Evolutionary conservation across 768 basidiomycete genomes (phyloP), one percentile per base, ranked within the genome.

Genomic region (Lanmaoa pseudosensibilis): DNA sequence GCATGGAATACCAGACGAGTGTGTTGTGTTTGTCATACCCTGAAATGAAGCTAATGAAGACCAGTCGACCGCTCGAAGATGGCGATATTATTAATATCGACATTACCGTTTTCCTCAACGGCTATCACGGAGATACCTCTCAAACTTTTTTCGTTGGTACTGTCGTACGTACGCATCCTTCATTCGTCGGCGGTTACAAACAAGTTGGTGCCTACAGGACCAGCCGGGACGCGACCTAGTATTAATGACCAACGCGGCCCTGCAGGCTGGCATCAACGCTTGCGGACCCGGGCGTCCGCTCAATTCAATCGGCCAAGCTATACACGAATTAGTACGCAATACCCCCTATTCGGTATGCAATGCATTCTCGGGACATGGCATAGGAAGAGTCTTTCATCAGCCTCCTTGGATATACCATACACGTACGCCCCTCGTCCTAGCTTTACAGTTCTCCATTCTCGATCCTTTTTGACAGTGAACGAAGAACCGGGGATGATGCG

Each of bases 1-100:
- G 11, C 93, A 97, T 67, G 94, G 94, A 1, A 94, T 97, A 54
- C 94, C 94, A 30, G 92, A 96, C 74, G 82, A 90, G 92, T 94
- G 60, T 61, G 83, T 70, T 43, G n/a, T 45, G 25, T 48, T 43
- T 39, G 0, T 59, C 25, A 7, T 38, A 1, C 8, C 27, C 10
- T 32, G 23, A n/a, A 18, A 13, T 12, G 38, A 40, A 36, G 23
- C 59, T 54, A 47, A 56, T n/a, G n/a, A 21, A n/a, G 54, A 55
- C 44, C 25, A 94, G 93, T 55, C 90, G 93, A 36, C 84, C 83
- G 0, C 79, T 97, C 4, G 81, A 88, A 67, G 78, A 90, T 45
- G 89, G 88, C 1, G 94, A 97, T 59, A 89, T 97, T 45, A 77
- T 97, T 63, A 94, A 94, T 69, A 78, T 96, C 43, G 94, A 97